These are phyloP conservation scores for Rhodotorula sp. DNA, from an alignment of 1,284 basidiomycete species.

Conservation along the genomic window DNA sequence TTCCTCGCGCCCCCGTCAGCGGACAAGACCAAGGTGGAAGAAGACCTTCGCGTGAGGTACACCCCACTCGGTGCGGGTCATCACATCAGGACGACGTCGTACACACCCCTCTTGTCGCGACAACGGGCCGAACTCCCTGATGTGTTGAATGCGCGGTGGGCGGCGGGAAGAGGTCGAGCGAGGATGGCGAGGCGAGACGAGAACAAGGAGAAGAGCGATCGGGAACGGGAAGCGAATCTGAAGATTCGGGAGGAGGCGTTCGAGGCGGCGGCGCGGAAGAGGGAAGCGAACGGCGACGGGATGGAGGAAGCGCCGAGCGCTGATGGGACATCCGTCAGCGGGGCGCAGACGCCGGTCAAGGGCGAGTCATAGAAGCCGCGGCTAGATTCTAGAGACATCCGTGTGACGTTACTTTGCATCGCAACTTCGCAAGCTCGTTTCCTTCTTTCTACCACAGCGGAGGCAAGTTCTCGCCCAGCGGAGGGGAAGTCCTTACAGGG, in stretches of 20 bases:
- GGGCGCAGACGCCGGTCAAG: not conserved
- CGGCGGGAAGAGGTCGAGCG: slow-evolving; percentile 53
- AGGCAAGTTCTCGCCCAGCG: no score
- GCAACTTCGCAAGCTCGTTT: no score
- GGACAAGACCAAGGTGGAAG: not conserved
- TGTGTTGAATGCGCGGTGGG: slow-evolving; percentile 72
- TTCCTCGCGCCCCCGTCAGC: slow-evolving; percentile 22
- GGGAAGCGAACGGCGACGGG: not conserved
- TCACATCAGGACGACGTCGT: slow-evolving; percentile 61
- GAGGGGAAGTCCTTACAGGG: no score
- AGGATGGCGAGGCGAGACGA: slow-evolving; percentile 32
- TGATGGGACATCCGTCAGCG: not conserved
- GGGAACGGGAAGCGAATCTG: slow-evolving; percentile 29
- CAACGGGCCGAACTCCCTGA: slow-evolving; percentile 68
- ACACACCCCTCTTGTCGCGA: slow-evolving; percentile 64
- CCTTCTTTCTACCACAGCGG: no score
- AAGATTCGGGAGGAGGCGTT: slow-evolving; percentile 33
- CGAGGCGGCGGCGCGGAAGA: slow-evolving; percentile 5
- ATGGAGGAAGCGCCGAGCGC: not conserved
- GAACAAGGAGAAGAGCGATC: slow-evolving; percentile 24
- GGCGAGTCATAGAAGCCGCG: not conserved
- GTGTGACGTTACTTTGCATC: no score
- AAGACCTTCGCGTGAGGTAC: slow-evolving; percentile 44
- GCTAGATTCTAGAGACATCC: no score
- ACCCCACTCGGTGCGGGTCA: slow-evolving; percentile 74